Conservation (phyloP, 495 filamentous ascomycete genomes). For the Podospora appendiculata region DNA sequence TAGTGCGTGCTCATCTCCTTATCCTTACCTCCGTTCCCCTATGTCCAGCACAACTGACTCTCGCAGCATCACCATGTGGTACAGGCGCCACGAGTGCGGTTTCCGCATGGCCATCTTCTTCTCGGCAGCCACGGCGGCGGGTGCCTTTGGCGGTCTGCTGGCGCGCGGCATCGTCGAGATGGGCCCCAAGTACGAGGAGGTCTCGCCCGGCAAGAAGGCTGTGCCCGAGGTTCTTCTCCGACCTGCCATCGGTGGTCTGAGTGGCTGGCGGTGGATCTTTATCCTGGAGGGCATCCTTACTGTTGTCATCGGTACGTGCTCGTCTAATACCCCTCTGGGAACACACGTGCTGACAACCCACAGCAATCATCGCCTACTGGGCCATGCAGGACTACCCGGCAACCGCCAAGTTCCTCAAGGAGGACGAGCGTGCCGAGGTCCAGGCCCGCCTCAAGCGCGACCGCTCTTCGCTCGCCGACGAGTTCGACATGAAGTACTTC, state of each 20-base stretch:
- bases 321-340: neutral
- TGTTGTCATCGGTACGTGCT: conserved; percentile 39
- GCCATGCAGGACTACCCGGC: conserved; percentile 75
- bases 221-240: too few relatives aligned
- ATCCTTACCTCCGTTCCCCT: neutral
- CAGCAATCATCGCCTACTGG: conserved; percentile 57
- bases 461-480: conserved; percentile 67
- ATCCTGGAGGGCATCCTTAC: conserved; percentile 64
- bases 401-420: conserved; percentile 62
- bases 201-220: too few relatives aligned
- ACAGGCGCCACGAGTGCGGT: conserved; percentile 55
- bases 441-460: conserved; percentile 58
- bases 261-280: conserved; percentile 75
- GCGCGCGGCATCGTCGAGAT: conserved; percentile 62
- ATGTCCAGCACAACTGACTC: neutral
- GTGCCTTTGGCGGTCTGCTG: conserved; percentile 71
- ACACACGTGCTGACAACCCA: neutral
- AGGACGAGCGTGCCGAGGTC: conserved; percentile 59
- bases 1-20: conserved; percentile 12
- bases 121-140: conserved; percentile 67
- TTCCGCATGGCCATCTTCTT: conserved; percentile 75
- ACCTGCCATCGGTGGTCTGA: conserved; percentile 47
- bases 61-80: conserved; percentile 60
- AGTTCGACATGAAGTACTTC: conserved; percentile 66
- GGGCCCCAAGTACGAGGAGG: conserved; percentile 19